These are phyloP conservation scores for Eucalyptus globulus DNA, from an alignment of 345 rosid genomes.

Conservation along the genomic window DNA sequence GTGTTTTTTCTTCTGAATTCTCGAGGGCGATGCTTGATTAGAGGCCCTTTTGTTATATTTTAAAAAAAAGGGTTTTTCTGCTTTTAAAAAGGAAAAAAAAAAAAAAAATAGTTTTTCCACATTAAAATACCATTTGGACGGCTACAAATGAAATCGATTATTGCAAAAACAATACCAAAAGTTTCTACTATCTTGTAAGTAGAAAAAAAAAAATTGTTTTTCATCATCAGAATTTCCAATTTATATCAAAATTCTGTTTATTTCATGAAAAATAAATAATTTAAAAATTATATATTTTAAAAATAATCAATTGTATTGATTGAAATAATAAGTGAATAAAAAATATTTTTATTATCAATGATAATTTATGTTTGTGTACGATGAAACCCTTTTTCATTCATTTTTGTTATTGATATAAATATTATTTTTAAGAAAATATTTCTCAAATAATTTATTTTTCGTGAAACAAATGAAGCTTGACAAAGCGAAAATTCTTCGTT, in stretches of 20 bases:
- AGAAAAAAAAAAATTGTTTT: not conserved
- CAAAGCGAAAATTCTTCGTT: not conserved
- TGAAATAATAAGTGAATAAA: too few relatives aligned
- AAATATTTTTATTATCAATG: too few relatives aligned
- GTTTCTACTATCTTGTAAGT: not conserved
- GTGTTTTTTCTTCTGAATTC: not conserved
- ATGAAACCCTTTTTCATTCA: too few relatives aligned
- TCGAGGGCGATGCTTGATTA: not conserved
- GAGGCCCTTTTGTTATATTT: not conserved
- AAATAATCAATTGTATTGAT: not conserved
- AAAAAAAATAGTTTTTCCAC: not conserved
- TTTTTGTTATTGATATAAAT: not conserved
- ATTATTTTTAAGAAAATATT: too few relatives aligned
- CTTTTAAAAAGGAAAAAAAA: too few relatives aligned
- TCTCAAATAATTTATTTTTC: too few relatives aligned
- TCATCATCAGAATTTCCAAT: not conserved
- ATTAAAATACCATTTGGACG: not conserved
- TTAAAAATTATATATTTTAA: too few relatives aligned
- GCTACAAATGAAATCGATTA: not conserved
- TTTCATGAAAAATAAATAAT: too few relatives aligned
- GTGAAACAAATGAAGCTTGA: accelerated
- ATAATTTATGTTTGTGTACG: too few relatives aligned
- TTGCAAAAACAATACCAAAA: not conserved
- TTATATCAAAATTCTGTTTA: too few relatives aligned
- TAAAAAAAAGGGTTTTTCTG: too few relatives aligned